These are phyloP conservation scores for Camellia japonica DNA, from an alignment of 148 eudicot species.

Conservation along the genomic window DNA sequence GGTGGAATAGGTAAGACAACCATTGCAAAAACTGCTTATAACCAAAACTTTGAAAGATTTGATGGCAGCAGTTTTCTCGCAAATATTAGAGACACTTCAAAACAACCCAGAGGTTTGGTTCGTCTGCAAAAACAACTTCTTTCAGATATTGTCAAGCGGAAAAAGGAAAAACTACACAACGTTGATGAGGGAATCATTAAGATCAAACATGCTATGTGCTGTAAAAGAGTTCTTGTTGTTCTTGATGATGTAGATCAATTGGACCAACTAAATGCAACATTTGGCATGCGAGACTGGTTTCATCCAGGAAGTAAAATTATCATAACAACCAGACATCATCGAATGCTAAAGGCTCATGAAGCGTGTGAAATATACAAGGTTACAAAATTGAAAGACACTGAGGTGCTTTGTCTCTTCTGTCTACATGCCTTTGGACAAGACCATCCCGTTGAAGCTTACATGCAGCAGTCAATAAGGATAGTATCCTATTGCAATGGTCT, in stretches of 20 bases:
- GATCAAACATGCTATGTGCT: too few relatives aligned
- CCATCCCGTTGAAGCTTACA: slow-evolving; percentile 5
- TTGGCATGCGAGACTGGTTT: neutral
- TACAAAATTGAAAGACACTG: neutral
- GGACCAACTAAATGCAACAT: neutral
- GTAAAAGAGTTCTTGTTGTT: too few relatives aligned
- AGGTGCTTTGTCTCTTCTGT: slow-evolving; percentile 10
- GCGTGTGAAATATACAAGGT: neutral
- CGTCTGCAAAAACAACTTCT: neutral
- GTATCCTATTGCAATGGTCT: slow-evolving; percentile 5
- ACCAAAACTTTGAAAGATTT: neutral
- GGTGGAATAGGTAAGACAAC: neutral
- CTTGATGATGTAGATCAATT: too few relatives aligned
- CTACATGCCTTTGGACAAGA: slow-evolving; percentile 9
- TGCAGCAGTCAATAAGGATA: neutral
- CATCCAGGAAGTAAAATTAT: neutral
- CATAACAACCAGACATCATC: neutral
- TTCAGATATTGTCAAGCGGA: neutral
- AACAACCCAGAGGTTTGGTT: neutral
- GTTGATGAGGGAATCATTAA: slow-evolving; percentile 4
- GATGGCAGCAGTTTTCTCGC: neutral
- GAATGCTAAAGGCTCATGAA: neutral
- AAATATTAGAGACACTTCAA: neutral
- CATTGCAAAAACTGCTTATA: neutral
- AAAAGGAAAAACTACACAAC: neutral